These are phyloP conservation scores for Cladochytrium tenue DNA, from an alignment of 371 early-diverging fungal species.

Conservation along the genomic window DNA sequence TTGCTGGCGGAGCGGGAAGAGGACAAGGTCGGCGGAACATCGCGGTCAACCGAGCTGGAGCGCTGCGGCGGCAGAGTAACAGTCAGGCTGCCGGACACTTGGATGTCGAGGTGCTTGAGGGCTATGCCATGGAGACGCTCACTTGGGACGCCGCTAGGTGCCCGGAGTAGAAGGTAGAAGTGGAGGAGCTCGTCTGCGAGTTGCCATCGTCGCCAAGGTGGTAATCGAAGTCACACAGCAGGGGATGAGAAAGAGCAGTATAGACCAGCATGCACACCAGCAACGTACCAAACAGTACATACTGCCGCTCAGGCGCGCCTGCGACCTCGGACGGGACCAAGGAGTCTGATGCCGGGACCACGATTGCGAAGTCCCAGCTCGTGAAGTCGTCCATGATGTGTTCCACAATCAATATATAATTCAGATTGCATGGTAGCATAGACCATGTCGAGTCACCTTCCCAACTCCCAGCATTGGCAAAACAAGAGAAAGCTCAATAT, in stretches of 20 bases:
- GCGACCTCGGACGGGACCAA: neutral
- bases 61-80: slow-evolving; percentile 83
- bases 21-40: no score
- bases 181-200: neutral
- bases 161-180: neutral
- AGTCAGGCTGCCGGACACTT: slow-evolving; percentile 7
- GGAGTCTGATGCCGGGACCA: neutral
- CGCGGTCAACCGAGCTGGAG: no score
- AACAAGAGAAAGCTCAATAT: no score
- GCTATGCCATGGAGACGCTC: neutral
- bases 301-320: neutral
- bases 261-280: neutral
- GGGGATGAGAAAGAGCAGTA: no score
- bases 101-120: neutral
- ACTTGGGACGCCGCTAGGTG: neutral
- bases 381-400: no score
- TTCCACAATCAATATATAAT: no score
- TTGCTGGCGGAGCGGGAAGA: no score
- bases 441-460: no score
- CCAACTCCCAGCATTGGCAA: no score
- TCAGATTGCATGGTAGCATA: no score
- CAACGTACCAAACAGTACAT: neutral
- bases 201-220: neutral
- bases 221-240: neutral
- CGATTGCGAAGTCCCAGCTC: neutral